Conservation (phyloP, 169 alveolate genomes). For the Plasmodium knowlesi region DNA sequence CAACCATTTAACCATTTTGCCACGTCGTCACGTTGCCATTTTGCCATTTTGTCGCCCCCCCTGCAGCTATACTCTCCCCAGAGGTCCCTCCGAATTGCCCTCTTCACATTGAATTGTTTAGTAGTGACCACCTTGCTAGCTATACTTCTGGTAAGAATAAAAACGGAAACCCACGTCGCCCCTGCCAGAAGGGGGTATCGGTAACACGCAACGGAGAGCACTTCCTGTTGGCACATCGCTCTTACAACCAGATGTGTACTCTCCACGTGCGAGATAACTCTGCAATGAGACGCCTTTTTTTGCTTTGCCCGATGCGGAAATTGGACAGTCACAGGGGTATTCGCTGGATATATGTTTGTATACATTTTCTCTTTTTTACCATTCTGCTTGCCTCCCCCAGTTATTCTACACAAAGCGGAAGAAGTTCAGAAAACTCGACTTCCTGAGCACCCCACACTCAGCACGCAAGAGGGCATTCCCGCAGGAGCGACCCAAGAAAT, state of each 20-base stretch:
- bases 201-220: not conserved
- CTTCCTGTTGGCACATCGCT: not conserved
- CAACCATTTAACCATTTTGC: too few relatives aligned
- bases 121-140: conserved; percentile 4
- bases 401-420: conserved; percentile 41
- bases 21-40: too few relatives aligned
- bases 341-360: not conserved
- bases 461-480: conserved; percentile 63
- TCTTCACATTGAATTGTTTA: not conserved
- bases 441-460: conserved; percentile 63
- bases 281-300: not conserved
- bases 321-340: not conserved
- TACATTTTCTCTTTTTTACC: not conserved
- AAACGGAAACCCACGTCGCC: not conserved
- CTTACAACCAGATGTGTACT: not conserved
- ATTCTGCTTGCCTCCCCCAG: not conserved
- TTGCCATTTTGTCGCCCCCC: conserved; percentile 7
- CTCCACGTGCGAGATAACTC: not conserved
- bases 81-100: not conserved
- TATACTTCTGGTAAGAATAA: conserved; percentile 49
- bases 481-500: conserved; percentile 30
- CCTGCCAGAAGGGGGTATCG: not conserved
- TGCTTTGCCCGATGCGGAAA: not conserved
- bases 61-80: conserved; percentile 8
- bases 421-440: conserved; percentile 28